These are phyloP conservation scores for Chrysanthemum lavandulifolium DNA, from an alignment of 129 eudicot genomes.

Conservation along the genomic window DNA sequence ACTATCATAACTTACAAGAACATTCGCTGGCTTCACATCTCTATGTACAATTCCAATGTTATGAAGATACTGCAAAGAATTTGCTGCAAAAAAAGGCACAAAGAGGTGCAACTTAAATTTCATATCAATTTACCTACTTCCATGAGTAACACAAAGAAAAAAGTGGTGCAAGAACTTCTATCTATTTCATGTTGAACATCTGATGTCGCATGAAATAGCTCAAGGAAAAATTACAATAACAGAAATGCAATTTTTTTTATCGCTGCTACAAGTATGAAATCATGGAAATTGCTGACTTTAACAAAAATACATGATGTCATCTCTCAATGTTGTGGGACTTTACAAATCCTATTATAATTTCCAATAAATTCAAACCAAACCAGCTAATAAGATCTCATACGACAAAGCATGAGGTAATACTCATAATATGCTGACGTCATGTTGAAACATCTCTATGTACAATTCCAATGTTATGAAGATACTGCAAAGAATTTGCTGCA, in stretches of 20 bases:
- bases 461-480: too few species aligned
- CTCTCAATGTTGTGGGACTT: conserved; percentile 7
- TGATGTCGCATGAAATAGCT: too few species aligned
- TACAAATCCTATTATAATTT: neutral
- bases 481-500: too few species aligned
- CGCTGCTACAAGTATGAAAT: neutral
- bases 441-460: too few species aligned
- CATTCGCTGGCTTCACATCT: conserved; percentile 96
- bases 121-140: neutral
- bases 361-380: neutral
- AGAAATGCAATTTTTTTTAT: too few species aligned
- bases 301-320: conserved; percentile 1
- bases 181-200: too few species aligned
- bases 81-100: conserved; percentile 57
- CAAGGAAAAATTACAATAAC: too few species aligned
- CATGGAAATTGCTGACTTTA: neutral
- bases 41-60: conserved; percentile 86
- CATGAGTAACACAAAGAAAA: neutral
- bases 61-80: conserved; percentile 87
- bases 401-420: neutral
- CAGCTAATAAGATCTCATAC: neutral
- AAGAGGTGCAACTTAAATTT: neutral
- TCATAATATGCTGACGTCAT: neutral
- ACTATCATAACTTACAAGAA: conserved; percentile 64
- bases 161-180: too few species aligned